A percentile compares a stretch with the other conserved stretches of the same genome.
Evolutionary conservation across 176 grass and related monocot genomes (phyloP).

Genomic region (Lolium perenne): DNA sequence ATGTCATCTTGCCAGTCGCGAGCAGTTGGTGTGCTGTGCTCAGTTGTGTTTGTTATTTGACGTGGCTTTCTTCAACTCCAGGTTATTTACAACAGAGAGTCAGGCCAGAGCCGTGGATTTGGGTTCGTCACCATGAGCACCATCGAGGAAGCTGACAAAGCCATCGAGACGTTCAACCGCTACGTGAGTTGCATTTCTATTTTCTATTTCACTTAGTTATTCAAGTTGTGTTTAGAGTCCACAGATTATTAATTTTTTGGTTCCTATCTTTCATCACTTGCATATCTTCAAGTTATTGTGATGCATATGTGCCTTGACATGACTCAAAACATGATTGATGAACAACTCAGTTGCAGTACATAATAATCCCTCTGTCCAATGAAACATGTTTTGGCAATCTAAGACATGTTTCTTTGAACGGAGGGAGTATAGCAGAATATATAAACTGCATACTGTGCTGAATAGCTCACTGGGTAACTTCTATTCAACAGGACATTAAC

Average conservation of each 20-base stretch:
- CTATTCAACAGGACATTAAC: conserved; percentile 62
- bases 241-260: background rate
- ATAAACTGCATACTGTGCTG: background rate
- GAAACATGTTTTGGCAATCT: too few species aligned
- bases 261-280: background rate
- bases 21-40: background rate
- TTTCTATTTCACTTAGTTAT: background rate
- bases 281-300: background rate
- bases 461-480: conserved; percentile 4
- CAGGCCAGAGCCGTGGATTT: conserved; percentile 53
- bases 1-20: background rate
- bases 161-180: conserved; percentile 72
- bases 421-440: background rate
- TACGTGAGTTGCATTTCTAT: conserved; percentile 57
- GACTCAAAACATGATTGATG: background rate
- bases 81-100: conserved; percentile 38
- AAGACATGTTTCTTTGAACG: too few species aligned
- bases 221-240: conserved; percentile 28
- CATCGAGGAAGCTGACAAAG: conserved; percentile 82
- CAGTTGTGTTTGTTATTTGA: conserved; percentile 1
- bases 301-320: background rate
- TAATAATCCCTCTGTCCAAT: too few species aligned
- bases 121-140: conserved; percentile 87
- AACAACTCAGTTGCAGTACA: background rate
- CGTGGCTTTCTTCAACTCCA: background rate